These are phyloP conservation scores for Cunninghamia lanceolata DNA, from an alignment of 75 land plant species.

Conservation along the genomic window DNA sequence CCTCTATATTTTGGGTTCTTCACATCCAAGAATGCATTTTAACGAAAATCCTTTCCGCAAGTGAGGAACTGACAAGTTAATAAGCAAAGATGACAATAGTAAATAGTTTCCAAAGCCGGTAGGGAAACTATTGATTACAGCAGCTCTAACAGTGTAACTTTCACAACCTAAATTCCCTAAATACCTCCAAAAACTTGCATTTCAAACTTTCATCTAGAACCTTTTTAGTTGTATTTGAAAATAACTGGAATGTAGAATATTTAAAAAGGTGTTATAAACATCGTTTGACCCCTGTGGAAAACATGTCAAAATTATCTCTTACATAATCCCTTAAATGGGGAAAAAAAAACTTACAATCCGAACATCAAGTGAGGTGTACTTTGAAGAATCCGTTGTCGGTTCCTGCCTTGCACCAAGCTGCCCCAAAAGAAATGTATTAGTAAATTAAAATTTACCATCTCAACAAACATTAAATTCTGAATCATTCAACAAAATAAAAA, in stretches of 20 bases:
- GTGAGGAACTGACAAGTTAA: background rate
- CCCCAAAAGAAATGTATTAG: background rate
- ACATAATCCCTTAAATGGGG: background rate
- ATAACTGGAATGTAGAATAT: background rate
- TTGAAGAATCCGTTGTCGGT: conserved; percentile 57
- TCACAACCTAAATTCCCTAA: background rate
- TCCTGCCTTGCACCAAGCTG: conserved; percentile 84
- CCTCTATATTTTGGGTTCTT: too few species aligned
- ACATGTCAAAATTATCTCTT: background rate
- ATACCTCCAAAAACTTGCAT: background rate
- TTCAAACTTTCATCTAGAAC: background rate
- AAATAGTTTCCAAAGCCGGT: background rate
- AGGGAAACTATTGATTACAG: background rate
- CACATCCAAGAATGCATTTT: too few species aligned
- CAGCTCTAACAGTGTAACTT: background rate
- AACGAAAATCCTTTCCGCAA: too few species aligned
- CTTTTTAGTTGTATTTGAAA: background rate
- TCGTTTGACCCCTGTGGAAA: background rate
- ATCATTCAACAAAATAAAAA: background rate
- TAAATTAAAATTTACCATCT: background rate
- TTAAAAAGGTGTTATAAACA: background rate
- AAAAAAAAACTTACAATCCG: conserved; percentile 75
- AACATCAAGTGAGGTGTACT: conserved; percentile 80
- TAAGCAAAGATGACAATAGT: background rate
- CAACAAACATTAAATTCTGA: background rate